These are phyloP conservation scores for Verticillium nubilum DNA, from an alignment of 2,329 filamentous ascomycete species.

Conservation along the genomic window DNA sequence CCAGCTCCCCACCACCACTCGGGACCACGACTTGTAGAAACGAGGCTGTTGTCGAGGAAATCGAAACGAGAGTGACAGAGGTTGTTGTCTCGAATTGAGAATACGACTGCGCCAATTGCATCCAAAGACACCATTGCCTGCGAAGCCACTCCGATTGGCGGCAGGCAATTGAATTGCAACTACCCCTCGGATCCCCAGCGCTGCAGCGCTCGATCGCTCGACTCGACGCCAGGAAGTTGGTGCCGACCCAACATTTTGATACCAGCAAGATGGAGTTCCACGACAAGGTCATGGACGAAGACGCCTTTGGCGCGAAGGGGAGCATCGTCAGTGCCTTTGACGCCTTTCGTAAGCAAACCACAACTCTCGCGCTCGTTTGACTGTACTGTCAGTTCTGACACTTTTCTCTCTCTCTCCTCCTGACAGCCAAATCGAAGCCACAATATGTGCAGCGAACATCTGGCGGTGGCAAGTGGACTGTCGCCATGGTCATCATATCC, in stretches of 20 bases:
- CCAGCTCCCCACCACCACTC: background rate
- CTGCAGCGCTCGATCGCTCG: background rate
- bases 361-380: background rate
- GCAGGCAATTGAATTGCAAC: background rate
- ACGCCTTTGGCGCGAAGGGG: conserved; percentile 70
- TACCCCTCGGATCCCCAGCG: background rate
- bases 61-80: background rate
- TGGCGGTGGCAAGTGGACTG: conserved; percentile 89
- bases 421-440: conserved; percentile 87
- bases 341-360: conserved; percentile 74
- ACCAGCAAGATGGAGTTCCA: background rate
- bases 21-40: background rate
- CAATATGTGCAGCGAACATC: conserved; percentile 82
- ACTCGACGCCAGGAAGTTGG: background rate
- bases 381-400: conserved; percentile 10
- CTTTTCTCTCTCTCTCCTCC: background rate
- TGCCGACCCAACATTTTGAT: background rate
- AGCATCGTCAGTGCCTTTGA: conserved; percentile 82
- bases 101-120: background rate
- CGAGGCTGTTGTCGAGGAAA: too few relatives aligned
- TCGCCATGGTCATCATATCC: conserved; percentile 72
- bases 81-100: background rate
- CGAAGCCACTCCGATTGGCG: background rate
- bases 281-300: conserved; percentile 54
- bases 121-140: too few relatives aligned